Conservation (phyloP, 371 early-diverging fungal species). For the Blakeslea trispora region DNA sequence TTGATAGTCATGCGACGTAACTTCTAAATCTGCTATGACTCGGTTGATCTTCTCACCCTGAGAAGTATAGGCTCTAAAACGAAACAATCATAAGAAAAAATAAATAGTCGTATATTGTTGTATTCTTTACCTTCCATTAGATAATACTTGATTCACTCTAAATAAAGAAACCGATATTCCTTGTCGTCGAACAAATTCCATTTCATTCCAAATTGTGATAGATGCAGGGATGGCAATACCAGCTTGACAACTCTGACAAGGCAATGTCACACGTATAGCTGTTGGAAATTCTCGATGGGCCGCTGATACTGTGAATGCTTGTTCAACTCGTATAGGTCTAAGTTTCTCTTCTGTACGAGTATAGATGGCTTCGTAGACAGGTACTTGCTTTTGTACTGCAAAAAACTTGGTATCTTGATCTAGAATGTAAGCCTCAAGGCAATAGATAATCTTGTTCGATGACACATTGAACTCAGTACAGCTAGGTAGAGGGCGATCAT, state of each 20-base stretch:
- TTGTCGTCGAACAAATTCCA: slow-evolving; percentile 20
- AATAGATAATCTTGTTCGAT: slow-evolving; percentile 20
- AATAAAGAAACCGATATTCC: slow-evolving; percentile 23
- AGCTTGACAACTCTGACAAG: slow-evolving; percentile 21
- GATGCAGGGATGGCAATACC: slow-evolving; percentile 25
- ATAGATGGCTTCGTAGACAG: slow-evolving; percentile 22
- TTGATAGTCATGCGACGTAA: slow-evolving; percentile 1
- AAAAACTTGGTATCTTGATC: slow-evolving; percentile 14
- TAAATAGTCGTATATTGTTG: not conserved
- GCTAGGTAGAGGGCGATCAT: slow-evolving; percentile 24
- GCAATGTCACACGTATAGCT: slow-evolving; percentile 22
- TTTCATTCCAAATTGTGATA: slow-evolving; percentile 20
- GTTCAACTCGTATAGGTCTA: slow-evolving; percentile 18
- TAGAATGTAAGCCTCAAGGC: slow-evolving; percentile 23
- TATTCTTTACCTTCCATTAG: slow-evolving; percentile 17
- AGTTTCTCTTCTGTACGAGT: slow-evolving; percentile 15
- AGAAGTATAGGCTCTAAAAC: slow-evolving; percentile 15
- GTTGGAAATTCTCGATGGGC: slow-evolving; percentile 2
- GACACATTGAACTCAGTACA: slow-evolving; percentile 8
- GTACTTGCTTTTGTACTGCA: slow-evolving; percentile 10
- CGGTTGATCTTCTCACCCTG: slow-evolving; percentile 19
- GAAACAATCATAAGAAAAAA: not conserved
- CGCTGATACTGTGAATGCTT: slow-evolving; percentile 14
- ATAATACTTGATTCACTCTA: slow-evolving; percentile 15
- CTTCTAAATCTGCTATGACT: slow-evolving; percentile 19